Conservation (phyloP, 2,329 filamentous ascomycete genomes). For the Aureobasidium namibiae region DNA sequence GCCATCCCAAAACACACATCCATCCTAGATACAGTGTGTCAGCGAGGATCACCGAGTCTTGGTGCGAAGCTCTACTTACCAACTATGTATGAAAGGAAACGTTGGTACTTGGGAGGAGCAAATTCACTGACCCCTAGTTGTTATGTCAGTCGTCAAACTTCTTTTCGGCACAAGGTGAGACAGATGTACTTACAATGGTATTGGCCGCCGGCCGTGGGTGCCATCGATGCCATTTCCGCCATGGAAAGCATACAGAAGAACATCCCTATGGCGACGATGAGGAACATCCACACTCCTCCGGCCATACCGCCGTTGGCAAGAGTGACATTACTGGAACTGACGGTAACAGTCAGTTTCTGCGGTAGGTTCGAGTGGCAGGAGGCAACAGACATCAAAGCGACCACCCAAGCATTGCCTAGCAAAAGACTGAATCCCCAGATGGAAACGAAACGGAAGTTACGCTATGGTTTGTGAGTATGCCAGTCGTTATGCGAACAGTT, state of each 20-base stretch:
- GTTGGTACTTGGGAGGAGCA: conserved; percentile 7
- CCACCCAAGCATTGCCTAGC: conserved; percentile 11
- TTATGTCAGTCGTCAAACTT: neutral
- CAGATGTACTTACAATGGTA: conserved; percentile 7
- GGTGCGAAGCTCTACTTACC: neutral
- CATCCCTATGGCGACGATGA: conserved; percentile 22
- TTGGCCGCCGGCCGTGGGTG: conserved; percentile 18
- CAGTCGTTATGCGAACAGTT: neutral
- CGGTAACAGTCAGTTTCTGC: conserved; percentile 38
- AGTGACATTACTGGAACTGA: conserved; percentile 42
- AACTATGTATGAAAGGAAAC: conserved; percentile 10
- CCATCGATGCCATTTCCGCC: conserved; percentile 29
- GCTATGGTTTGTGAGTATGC: conserved; percentile 1
- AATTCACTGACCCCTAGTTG: conserved; percentile 8
- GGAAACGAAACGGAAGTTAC: conserved; percentile 13
- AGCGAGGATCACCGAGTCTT: neutral
- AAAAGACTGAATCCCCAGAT: conserved; percentile 12
- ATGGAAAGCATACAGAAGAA: conserved; percentile 20
- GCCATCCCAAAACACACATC: conserved; percentile 12
- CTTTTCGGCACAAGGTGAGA: neutral
- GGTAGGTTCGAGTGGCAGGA: conserved; percentile 16
- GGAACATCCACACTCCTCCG: conserved; percentile 22
- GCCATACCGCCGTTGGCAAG: conserved; percentile 26
- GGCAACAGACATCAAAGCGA: conserved; percentile 1
- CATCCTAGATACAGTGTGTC: neutral